A percentile compares a stretch with the other conserved stretches of the same genome.
phyloP scores from a whole-genome alignment of 2,329 filamentous ascomycete species.

The Hymenoscyphus salicellus region DNA sequence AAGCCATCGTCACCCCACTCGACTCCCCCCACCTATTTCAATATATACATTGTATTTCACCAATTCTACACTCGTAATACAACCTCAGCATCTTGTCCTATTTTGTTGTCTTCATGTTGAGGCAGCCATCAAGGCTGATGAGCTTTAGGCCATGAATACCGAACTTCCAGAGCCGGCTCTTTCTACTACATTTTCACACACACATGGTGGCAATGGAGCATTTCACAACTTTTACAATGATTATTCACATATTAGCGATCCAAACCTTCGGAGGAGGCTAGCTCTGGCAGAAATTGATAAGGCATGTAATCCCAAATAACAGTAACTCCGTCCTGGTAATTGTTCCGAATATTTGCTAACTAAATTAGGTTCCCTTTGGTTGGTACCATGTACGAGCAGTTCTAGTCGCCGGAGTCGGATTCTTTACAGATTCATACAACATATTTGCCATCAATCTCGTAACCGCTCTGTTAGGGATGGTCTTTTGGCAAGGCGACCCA shows the following conservation, averaged over 20 bases:
- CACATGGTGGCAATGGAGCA: constrained; percentile 62
- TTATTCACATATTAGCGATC: constrained; percentile 61
- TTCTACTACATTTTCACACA: constrained; percentile 34
- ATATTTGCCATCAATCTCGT: constrained; percentile 79
- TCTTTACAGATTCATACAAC: constrained; percentile 79
- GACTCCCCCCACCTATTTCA: not conserved
- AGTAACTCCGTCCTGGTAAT: not conserved
- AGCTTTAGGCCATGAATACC: constrained; percentile 21
- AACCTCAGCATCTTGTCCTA: not conserved
- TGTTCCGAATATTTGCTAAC: constrained; percentile 8
- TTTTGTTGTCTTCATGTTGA: not conserved
- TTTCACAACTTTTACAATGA: constrained; percentile 65
- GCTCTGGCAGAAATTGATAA: constrained; percentile 79
- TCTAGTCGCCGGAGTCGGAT: constrained; percentile 74
- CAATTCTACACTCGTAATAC: not conserved
- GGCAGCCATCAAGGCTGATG: constrained; percentile 12
- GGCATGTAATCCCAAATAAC: constrained; percentile 11
- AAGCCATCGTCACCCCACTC: not conserved
- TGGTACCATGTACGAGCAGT: constrained; percentile 74
- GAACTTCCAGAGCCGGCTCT: constrained; percentile 27
- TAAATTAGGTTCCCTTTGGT: constrained; percentile 50
- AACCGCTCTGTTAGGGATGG: constrained; percentile 68
- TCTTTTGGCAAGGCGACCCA: constrained; percentile 62
- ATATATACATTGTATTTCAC: not conserved
- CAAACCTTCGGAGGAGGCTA: constrained; percentile 71